Percentiles rank a stretch among this genome's conserved stretches.
Evolutionary conservation across 129 eudicot species (phyloP).

Genomic region (Cynara cardunculus): DNA sequence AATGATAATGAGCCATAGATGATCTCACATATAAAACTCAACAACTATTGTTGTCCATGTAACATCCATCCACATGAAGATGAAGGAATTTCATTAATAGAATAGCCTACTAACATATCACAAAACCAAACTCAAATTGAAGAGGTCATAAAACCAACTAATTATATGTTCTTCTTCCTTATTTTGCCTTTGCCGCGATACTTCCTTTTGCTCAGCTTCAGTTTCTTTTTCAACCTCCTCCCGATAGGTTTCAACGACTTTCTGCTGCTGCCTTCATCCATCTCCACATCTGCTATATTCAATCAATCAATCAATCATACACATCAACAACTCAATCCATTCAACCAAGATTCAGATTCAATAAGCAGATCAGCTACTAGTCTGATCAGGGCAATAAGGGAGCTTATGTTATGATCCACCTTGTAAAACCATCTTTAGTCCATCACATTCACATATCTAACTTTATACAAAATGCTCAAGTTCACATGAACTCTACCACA

Average conservation of each 20-base stretch:
- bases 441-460: no score
- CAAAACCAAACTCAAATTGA: not conserved
- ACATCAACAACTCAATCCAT: not conserved
- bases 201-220: constrained; percentile 58
- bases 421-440: no score
- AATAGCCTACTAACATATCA: not conserved
- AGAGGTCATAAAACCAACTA: not conserved
- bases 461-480: no score
- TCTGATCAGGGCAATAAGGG: no score
- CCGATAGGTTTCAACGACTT: constrained; percentile 61
- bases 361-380: not conserved
- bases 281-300: constrained; percentile 57
- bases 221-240: constrained; percentile 71
- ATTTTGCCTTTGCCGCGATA: constrained; percentile 68
- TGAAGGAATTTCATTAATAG: not conserved
- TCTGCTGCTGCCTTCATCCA: constrained; percentile 43
- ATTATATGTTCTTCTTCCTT: constrained; percentile 50
- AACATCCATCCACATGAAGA: not conserved
- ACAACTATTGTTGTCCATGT: not conserved
- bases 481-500: no score
- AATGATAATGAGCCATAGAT: not conserved
- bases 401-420: no score
- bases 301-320: constrained; percentile 8
- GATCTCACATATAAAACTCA: not conserved
- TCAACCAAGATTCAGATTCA: not conserved